Base-by-base conservation (phyloP, 2,329 filamentous ascomycete genomes). In the Colletotrichum liaoningense region DNA sequence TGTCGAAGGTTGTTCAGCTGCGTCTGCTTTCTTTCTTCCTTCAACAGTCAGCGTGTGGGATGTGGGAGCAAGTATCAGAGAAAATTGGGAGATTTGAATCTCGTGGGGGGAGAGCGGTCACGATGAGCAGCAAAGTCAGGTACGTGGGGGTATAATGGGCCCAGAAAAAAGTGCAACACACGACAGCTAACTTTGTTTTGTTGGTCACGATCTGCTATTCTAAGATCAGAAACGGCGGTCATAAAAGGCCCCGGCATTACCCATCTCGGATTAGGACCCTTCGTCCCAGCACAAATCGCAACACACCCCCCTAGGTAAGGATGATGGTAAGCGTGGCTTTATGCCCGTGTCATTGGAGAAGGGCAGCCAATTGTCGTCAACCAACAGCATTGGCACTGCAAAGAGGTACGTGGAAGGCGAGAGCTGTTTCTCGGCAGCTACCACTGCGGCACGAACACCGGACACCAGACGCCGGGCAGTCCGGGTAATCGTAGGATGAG, bases 131-230 rank as follows among this genome's bases (percentile, higher is more conserved):
- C 42, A 49, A 22, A 49, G 60, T 26, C 19, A 19, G 8, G 19
- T 16, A n/a, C 54, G 62, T 16, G 22, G 49, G n/a, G 46, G 30
- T 14, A n/a, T 6, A 38, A 22, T 49, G 42, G 42, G 42, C 42
- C 46, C 52, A 46, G 52, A 46, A 33, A 57, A n/a, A 56, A 65
- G 38, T 56, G 24, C 33, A 19, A 54, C 9, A 56, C 54, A 22
- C 24, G 24, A 33, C 24, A 16, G 22, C 52, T 52, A 57, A 65
- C 63, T 42, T n/a, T 57, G 52, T 65, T 49, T 33, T 24, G 52
- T 33, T 57, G 63, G 33, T 65, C 63, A 65, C 63, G 63, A 65
- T 65, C 54, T 65, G 24, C 63, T 65, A 46, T 46, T 65, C 55
- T 57, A 65, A 28, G 33, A 65, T 30, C 63, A 56, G 26, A 56